Conservation (phyloP, 148 eudicot genomes). For the Fagopyrum tataricum region DNA sequence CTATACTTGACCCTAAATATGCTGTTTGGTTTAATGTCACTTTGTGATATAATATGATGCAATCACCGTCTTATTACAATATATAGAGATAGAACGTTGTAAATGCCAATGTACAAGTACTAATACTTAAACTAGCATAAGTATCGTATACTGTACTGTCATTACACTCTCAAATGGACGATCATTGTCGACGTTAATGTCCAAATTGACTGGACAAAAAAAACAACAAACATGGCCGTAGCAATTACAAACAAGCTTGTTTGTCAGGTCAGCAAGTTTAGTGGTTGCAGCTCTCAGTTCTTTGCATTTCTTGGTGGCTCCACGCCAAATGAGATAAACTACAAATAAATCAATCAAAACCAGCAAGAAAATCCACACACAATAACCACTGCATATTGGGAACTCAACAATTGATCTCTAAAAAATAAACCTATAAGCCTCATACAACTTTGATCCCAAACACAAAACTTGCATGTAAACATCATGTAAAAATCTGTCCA, state of each 20-base stretch:
- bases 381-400: neutral
- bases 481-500: neutral
- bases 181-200: too few relatives aligned
- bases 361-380: neutral
- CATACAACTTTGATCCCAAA: neutral
- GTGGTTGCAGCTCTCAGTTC: too few relatives aligned
- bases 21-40: neutral
- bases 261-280: neutral
- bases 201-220: too few relatives aligned
- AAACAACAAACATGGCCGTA: neutral
- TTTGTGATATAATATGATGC: slow-evolving; percentile 2
- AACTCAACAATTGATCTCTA: neutral
- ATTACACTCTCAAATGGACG: too few relatives aligned
- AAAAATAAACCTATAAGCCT: neutral
- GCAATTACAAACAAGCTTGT: neutral
- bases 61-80: neutral
- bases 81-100: neutral
- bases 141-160: neutral
- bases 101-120: slow-evolving; percentile 1
- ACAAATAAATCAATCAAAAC: neutral
- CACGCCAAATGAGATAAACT: neutral
- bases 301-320: too few relatives aligned
- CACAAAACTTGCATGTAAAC: neutral
- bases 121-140: neutral
- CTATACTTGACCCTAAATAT: neutral